Evolutionary conservation across 1,284 basidiomycete genomes (phyloP).

Genomic region (Ustilago xerochloae): DNA sequence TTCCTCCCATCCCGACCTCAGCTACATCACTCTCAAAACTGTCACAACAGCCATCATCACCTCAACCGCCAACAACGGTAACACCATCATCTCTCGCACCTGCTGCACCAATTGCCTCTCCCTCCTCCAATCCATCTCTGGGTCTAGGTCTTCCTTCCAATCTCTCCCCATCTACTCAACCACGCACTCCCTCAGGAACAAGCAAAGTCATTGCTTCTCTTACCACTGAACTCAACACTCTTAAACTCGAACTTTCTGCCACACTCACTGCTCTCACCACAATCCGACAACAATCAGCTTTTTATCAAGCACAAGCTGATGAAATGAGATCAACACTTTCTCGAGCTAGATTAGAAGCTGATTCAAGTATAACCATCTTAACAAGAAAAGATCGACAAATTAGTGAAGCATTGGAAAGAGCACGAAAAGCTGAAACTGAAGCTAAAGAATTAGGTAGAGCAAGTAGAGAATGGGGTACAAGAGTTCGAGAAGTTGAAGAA

Average conservation of each 20-base stretch:
- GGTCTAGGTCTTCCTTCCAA: neutral
- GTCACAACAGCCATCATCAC: neutral
- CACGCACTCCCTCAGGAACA: neutral
- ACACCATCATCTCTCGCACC: neutral
- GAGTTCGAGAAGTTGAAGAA: slow-evolving; percentile 58
- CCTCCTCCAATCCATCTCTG: neutral
- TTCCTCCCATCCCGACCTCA: neutral
- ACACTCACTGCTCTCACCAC: slow-evolving; percentile 80
- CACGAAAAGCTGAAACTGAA: slow-evolving; percentile 63
- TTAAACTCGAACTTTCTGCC: slow-evolving; percentile 75
- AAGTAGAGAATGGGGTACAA: slow-evolving; percentile 57
- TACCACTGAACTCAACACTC: slow-evolving; percentile 44
- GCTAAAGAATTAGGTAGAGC: slow-evolving; percentile 62
- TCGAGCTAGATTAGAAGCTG: slow-evolving; percentile 82
- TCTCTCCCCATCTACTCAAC: neutral
- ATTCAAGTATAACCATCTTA: slow-evolving; percentile 84
- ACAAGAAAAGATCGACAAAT: slow-evolving; percentile 83
- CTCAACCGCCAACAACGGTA: neutral
- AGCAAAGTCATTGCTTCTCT: slow-evolving; percentile 51
- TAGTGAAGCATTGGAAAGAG: slow-evolving; percentile 73
- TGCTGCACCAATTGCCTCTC: neutral
- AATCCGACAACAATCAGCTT: slow-evolving; percentile 79
- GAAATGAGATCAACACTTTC: slow-evolving; percentile 86
- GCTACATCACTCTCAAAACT: neutral
- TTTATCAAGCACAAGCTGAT: slow-evolving; percentile 80